Evolutionary conservation across 768 basidiomycete species (phyloP).

Genomic region (Mycena vitilis): DNA sequence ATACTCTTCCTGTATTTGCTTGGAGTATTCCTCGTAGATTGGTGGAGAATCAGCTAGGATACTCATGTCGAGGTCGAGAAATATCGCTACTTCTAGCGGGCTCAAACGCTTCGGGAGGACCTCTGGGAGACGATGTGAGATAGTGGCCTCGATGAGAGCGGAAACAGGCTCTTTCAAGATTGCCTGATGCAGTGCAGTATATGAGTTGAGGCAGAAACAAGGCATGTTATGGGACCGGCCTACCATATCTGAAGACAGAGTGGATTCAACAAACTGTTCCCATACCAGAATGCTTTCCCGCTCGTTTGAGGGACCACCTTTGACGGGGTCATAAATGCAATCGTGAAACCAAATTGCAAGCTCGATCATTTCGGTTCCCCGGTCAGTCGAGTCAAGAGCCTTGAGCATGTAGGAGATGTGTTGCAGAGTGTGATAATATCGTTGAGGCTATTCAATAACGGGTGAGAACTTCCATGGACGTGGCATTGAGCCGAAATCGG

Average conservation of each 20-base stretch:
- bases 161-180: slow-evolving; percentile 28
- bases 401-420: slow-evolving; percentile 36
- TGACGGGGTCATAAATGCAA: slow-evolving; percentile 35
- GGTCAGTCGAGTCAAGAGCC: slow-evolving; percentile 14
- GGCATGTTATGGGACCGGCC: neutral
- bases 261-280: slow-evolving; percentile 29
- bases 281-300: slow-evolving; percentile 34
- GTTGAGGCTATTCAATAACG: slow-evolving; percentile 14
- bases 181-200: neutral
- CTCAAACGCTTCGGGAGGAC: slow-evolving; percentile 17
- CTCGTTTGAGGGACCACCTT: slow-evolving; percentile 37
- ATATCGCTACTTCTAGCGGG: slow-evolving; percentile 19
- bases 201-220: neutral
- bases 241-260: slow-evolving; percentile 25
- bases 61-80: slow-evolving; percentile 37
- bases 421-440: slow-evolving; percentile 36
- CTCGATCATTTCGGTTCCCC: slow-evolving; percentile 15
- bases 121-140: slow-evolving; percentile 30
- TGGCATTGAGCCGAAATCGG: too few species aligned
- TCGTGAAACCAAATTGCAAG: slow-evolving; percentile 39
- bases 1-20: slow-evolving; percentile 32
- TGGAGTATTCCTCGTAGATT: slow-evolving; percentile 29
- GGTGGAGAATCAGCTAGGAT: slow-evolving; percentile 30
- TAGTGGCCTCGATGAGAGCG: slow-evolving; percentile 33
- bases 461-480: too few species aligned